Base-by-base conservation (phyloP, 208 protist genomes). In the Trypanosoma avium region DNA sequence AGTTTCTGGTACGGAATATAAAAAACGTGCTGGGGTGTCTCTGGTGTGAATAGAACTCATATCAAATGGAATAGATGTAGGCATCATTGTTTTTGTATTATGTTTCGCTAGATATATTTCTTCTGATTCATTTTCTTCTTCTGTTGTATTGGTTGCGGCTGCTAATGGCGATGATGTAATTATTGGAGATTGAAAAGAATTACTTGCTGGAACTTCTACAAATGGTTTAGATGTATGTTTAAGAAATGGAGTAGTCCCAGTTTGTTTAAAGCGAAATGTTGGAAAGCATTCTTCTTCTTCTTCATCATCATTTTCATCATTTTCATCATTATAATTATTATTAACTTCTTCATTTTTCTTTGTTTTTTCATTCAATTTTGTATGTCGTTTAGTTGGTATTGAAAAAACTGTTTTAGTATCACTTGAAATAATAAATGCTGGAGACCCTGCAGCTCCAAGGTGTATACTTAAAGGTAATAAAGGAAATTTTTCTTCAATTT, bases 381-480 rank as follows among this genome's bases (percentile, higher is more conserved):
- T 29, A 38, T 9, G 27, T 24, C 45, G 9, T 24, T 63, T 38
- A 30, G 40, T 36, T 45, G 56, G 40, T 10, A 43, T 42, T 3
- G 68, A 58, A 19, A 38, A 63, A 2, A 53, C 47, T 9, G 15
- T 32, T 30, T 7, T 27, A 26, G 29, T 36, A 21, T 66, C 49
- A 40, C 63, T 67, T 2, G 32, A 4, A 17, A 67, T 29, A 43
- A 26, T 54, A n/a, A 72, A 67, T 9, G 46, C 22, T 3, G 38
- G 35, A 21, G 30, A 56, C 1, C 21, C 35, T 30, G 52, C 55
- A 49, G 57, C 61, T 29, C 70, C 70, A 27, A 66, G 54, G 22
- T 77, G 55, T 33, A 79, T 70, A 22, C 45, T 43, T 43, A 79
- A 61, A 17, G 65, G 66, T 19, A 33, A 21, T 48, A 19, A 45